Base-by-base conservation (phyloP, 1,284 basidiomycete genomes). In the Melampsora americana region DNA sequence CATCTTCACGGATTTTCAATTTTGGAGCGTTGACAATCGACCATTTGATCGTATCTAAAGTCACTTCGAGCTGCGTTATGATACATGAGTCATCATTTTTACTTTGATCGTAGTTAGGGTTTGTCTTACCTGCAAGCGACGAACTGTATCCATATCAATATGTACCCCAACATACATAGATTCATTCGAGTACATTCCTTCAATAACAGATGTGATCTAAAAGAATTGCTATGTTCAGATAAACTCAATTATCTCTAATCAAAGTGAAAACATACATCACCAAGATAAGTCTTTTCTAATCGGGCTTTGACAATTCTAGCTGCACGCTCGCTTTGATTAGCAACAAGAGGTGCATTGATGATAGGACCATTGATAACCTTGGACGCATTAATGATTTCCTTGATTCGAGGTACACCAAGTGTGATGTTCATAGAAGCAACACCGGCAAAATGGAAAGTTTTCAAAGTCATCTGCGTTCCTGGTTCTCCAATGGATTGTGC, bases 351-450 rank as follows among this genome's bases (percentile, higher is more conserved):
- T 80, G 94, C 96, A 77, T 93, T 95, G 83, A 99, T 99, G 82
- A 99, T 98, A 0, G 96, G 96, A 2, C 96, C 99, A 80, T 92
- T 95, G 84, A 99, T 99, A 62, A 87, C 84, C 84, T 98, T 99
- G 56, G 95, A 93, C 2, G 95, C 96, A 80, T 99, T 99, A 86
- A 99, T 99, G 81, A 99, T 99, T 84, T 99, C 96, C 84, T 99
- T 99, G 85, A 99, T 99, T 83, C 96, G 95, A 28, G 96, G 96
- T 14, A 99, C 96, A 86, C 96, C 96, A 56, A 99, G 89, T 0
- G 96, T 99, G 80, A 99, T 93, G 85, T 98, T 99, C 96, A 99
- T 99, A 46, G 95, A 96, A 14, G 96, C 96, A 79, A 99, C 95
- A 86, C 96, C 96, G 81, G 96, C 96, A 85, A 99, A 99, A 86